Evolutionary conservation across 768 basidiomycete species (phyloP).

Genomic region (Leccinum olivaceopallidum): DNA sequence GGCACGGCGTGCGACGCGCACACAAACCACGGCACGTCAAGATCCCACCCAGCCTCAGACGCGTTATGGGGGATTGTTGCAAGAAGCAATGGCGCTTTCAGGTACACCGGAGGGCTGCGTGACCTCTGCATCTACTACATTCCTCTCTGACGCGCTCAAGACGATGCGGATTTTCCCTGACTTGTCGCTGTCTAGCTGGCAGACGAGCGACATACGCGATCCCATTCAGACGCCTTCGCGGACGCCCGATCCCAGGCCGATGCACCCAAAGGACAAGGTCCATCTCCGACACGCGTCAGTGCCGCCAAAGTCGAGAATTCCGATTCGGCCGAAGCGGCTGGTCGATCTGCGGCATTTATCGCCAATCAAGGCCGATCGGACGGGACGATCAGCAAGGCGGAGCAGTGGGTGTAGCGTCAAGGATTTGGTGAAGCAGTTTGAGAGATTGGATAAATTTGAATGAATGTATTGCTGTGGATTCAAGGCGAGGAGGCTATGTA

Average conservation of each 20-base stretch:
- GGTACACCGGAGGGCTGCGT: constrained; percentile 18
- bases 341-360: constrained; percentile 49
- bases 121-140: constrained; percentile 13
- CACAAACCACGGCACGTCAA: not conserved
- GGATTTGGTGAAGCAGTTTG: constrained; percentile 67
- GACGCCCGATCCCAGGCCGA: constrained; percentile 43
- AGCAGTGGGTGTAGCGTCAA: constrained; percentile 73
- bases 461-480: not conserved
- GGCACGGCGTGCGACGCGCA: constrained; percentile 9
- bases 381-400: constrained; percentile 42
- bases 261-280: constrained; percentile 66
- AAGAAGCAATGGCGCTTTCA: constrained; percentile 29
- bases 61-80: constrained; percentile 53
- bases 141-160: constrained; percentile 37
- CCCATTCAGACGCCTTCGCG: constrained; percentile 62
- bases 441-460: constrained; percentile 34
- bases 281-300: constrained; percentile 55
- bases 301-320: constrained; percentile 41
- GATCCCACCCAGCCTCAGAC: constrained; percentile 40
- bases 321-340: constrained; percentile 44
- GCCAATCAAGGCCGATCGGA: constrained; percentile 42
- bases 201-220: constrained; percentile 35
- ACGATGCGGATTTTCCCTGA: constrained; percentile 39
- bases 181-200: constrained; percentile 41
- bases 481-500: not conserved